phyloP scores from a whole-genome alignment of 2,329 filamentous ascomycete species.

The Aspergillus sp. region DNA sequence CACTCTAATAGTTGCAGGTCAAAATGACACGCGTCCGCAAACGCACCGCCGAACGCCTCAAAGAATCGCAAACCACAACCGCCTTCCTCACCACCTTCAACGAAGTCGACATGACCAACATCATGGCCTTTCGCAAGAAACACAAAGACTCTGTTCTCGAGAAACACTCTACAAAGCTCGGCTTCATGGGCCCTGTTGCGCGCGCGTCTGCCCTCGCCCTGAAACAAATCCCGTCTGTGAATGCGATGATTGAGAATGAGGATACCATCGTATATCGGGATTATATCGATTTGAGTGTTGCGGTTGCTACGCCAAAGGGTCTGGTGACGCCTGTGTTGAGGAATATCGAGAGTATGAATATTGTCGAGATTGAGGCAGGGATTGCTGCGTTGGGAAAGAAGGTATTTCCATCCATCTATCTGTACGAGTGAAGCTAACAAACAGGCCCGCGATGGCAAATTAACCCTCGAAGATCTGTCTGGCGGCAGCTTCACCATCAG shows the following conservation, averaged over 20 bases:
- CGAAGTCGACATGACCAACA: conserved; percentile 91
- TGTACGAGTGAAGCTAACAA: background rate
- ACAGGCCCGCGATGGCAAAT: conserved; percentile 81
- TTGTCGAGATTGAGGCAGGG: conserved; percentile 76
- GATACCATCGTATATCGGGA: conserved; percentile 95
- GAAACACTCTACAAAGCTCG: conserved; percentile 88
- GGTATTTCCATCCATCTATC: conserved; percentile 41
- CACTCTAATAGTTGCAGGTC: conserved; percentile 55
- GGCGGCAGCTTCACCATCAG: conserved; percentile 94
- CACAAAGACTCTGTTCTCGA: conserved; percentile 93
- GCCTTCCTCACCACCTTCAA: conserved; percentile 95
- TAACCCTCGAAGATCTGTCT: conserved; percentile 96
- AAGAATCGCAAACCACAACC: conserved; percentile 95
- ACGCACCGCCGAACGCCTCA: conserved; percentile 87
- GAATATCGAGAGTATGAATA: conserved; percentile 77
- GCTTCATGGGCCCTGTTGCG: conserved; percentile 94
- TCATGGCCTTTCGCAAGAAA: conserved; percentile 89
- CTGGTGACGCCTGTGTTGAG: conserved; percentile 89
- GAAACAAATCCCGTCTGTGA: conserved; percentile 82
- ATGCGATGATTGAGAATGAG: conserved; percentile 89
- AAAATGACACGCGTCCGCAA: conserved; percentile 99
- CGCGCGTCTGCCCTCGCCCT: conserved; percentile 80
- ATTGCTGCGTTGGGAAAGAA: conserved; percentile 91
- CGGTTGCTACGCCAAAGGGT: conserved; percentile 93
- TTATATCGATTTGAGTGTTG: conserved; percentile 91